Percentiles rank a stretch among this genome's conserved stretches.
These are phyloP conservation scores for Fragaria ananassa DNA, from an alignment of 306 rosid genomes.

Conservation along the genomic window DNA sequence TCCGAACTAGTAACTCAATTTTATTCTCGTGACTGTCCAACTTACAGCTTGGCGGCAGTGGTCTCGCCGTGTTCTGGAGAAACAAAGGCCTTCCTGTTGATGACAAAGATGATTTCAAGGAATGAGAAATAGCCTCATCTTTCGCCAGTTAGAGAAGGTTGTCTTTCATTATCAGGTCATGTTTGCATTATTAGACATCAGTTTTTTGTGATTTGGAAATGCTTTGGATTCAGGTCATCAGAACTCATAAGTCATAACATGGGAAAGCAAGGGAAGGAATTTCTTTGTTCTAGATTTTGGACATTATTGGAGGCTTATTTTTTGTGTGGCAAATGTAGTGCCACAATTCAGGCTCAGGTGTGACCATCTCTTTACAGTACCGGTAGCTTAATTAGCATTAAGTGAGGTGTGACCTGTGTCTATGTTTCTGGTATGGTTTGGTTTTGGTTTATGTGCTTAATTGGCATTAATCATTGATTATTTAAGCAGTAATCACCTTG, in stretches of 20 bases:
- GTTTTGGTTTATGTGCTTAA: not conserved
- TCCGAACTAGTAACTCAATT: not conserved
- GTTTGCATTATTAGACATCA: not conserved
- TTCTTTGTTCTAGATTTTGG: not conserved
- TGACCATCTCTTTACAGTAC: not conserved
- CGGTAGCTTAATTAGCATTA: not conserved
- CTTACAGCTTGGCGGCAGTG: slow-evolving; percentile 89
- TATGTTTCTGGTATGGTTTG: not conserved
- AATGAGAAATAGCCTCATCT: slow-evolving; percentile 33
- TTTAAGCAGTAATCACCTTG: not conserved
- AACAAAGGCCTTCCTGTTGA: slow-evolving; percentile 65
- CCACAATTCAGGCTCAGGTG: not conserved
- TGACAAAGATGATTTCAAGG: slow-evolving; percentile 93
- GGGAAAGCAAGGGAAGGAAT: not conserved
- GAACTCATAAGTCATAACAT: not conserved
- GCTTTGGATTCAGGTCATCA: not conserved
- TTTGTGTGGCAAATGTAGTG: not conserved
- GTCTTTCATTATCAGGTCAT: not conserved
- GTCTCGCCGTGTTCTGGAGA: slow-evolving; percentile 90
- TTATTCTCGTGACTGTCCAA: not conserved
- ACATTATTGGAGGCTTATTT: not conserved
- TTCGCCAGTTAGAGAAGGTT: not conserved
- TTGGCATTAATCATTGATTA: not conserved
- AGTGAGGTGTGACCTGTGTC: not conserved
- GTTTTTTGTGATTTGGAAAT: not conserved